Percentiles rank a stretch among this genome's conserved stretches.
Evolutionary conservation across 768 basidiomycete genomes (phyloP).

Genomic region (Hortiboletus campestris): DNA sequence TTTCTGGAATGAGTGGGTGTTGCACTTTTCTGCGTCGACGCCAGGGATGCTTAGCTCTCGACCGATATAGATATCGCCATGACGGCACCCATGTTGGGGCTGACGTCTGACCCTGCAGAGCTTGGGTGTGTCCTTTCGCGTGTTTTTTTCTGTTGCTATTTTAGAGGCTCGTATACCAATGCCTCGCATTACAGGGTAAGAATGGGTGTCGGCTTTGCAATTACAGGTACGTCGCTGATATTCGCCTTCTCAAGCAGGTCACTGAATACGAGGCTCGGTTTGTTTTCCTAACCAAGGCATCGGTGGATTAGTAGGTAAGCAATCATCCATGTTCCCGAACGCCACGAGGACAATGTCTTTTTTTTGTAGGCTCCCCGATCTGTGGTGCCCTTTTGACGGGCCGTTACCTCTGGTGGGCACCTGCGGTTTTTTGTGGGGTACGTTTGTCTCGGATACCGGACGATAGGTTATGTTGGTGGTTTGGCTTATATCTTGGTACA

Average conservation of each 20-base stretch:
- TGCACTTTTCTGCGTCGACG: not conserved
- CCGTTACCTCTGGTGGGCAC: constrained; percentile 55
- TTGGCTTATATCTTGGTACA: not conserved
- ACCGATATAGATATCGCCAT: constrained; percentile 33
- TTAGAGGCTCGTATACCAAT: no score
- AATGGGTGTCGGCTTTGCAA: constrained; percentile 49
- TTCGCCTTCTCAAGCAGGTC: not conserved
- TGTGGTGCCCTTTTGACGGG: constrained; percentile 52
- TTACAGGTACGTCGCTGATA: constrained; percentile 33
- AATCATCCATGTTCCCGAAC: no score
- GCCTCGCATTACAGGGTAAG: constrained; percentile 23
- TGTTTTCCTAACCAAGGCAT: constrained; percentile 13
- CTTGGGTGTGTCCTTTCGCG: constrained; percentile 39
- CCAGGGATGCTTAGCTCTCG: not conserved
- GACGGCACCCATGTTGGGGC: constrained; percentile 44
- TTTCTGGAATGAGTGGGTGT: constrained; percentile 42
- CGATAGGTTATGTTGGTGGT: no score
- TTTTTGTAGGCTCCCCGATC: constrained; percentile 48
- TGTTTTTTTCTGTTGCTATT: not conserved
- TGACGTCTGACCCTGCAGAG: constrained; percentile 48
- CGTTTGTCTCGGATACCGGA: not conserved
- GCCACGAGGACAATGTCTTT: not conserved
- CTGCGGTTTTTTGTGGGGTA: constrained; percentile 51
- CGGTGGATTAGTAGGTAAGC: constrained; percentile 23
- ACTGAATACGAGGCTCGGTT: no score